A percentile compares a stretch with the other conserved stretches of the same genome.
Evolutionary conservation across 768 basidiomycete genomes (phyloP).

Genomic region (Chiua virens): DNA sequence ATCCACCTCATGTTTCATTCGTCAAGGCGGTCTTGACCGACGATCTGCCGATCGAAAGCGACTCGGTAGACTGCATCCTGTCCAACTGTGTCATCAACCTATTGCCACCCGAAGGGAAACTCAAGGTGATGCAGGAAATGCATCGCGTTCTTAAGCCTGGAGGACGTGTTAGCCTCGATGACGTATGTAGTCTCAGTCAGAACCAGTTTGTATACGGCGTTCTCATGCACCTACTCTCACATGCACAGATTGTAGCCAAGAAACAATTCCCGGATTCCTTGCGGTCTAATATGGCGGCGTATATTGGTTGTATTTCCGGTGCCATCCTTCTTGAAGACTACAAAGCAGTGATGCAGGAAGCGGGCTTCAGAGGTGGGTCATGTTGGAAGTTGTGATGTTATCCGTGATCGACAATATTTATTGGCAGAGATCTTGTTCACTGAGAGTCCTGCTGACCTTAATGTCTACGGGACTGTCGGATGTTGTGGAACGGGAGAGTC

Average conservation of each 20-base stretch:
- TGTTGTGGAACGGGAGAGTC: slow-evolving; percentile 2
- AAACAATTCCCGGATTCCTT: slow-evolving; percentile 42
- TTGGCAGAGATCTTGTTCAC: slow-evolving; percentile 40
- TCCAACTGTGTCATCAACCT: slow-evolving; percentile 61
- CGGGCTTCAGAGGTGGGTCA: slow-evolving; percentile 42
- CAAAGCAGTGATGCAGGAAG: slow-evolving; percentile 33
- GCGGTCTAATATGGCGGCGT: slow-evolving; percentile 39
- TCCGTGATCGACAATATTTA: not conserved
- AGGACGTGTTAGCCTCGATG: slow-evolving; percentile 52
- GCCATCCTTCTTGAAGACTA: slow-evolving; percentile 43
- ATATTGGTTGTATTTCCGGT: slow-evolving; percentile 49
- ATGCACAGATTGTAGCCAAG: slow-evolving; percentile 45
- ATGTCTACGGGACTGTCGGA: slow-evolving; percentile 31
- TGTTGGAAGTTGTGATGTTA: not conserved
- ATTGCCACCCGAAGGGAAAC: slow-evolving; percentile 43
- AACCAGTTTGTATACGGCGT: too few relatives aligned
- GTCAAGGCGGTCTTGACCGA: slow-evolving; percentile 43
- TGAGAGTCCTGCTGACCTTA: slow-evolving; percentile 42
- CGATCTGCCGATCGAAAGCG: slow-evolving; percentile 46
- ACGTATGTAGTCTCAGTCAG: slow-evolving; percentile 37
- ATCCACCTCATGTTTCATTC: slow-evolving; percentile 50
- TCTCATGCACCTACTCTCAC: not conserved
- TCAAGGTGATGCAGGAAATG: slow-evolving; percentile 43
- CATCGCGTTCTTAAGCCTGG: slow-evolving; percentile 54
- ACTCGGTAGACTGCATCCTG: slow-evolving; percentile 53